Percentiles rank a stretch among this genome's conserved stretches.
Conservation (phyloP, 345 rosid genomes). For the Odontarrhena argentea region DNA sequence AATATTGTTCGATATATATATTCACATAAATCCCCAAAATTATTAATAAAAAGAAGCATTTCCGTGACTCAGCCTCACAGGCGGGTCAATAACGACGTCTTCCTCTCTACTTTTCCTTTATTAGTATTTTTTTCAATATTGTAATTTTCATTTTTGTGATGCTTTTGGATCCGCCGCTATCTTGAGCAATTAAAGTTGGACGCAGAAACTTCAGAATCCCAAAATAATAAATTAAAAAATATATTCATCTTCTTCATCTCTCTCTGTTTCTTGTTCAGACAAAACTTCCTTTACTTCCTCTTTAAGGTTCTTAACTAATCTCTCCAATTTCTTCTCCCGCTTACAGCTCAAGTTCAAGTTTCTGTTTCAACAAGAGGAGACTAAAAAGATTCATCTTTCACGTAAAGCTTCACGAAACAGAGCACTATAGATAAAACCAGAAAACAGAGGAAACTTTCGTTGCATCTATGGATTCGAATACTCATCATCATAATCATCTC, state of each 20-base stretch:
- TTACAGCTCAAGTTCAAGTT: conserved; percentile 59
- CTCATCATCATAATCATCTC: conserved; percentile 41
- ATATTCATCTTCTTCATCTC: conserved; percentile 26
- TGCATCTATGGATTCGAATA: conserved; percentile 63
- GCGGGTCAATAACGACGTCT: conserved; percentile 42
- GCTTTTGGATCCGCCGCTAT: conserved; percentile 44
- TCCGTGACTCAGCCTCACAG: conserved; percentile 44
- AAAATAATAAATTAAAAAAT: conserved; percentile 38
- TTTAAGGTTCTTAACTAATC: conserved; percentile 69
- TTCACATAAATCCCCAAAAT: not conserved
- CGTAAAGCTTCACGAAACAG: conserved; percentile 15
- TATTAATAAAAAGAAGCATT: conserved; percentile 3
- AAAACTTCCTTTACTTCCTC: conserved; percentile 55
- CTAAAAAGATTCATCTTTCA: too few relatives aligned
- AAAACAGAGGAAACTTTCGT: not conserved
- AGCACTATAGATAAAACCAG: conserved; percentile 7
- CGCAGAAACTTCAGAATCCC: conserved; percentile 38
- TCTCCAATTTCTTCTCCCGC: conserved; percentile 42
- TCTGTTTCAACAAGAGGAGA: too few relatives aligned
- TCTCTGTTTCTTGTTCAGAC: conserved; percentile 19
- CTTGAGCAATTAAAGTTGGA: conserved; percentile 40
- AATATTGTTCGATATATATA: not conserved
- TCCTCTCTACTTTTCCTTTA: conserved; percentile 16
- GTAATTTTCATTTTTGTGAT: not conserved
- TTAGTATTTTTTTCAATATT: not conserved